Conservation (phyloP, 208 protist species). For the Naegleria gruberi region DNA sequence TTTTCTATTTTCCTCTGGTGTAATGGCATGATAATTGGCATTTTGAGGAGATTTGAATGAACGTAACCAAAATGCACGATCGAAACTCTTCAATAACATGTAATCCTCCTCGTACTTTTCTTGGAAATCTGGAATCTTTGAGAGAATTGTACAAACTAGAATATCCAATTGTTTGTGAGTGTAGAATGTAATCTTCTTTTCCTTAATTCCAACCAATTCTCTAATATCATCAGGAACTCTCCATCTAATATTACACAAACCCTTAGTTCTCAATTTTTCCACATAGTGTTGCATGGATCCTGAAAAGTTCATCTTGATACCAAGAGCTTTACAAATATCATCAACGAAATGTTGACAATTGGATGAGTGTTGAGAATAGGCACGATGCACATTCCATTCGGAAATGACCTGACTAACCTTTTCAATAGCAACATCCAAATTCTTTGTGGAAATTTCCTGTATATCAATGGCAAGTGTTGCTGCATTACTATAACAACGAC, state of each 20-base stretch:
- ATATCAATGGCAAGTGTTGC: background rate
- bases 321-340: background rate
- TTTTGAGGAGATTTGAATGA: background rate
- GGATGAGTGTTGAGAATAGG: background rate
- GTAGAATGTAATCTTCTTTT: background rate
- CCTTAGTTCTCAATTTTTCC: background rate
- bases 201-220: background rate
- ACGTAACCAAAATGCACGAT: constrained; percentile 4
- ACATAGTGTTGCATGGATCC: background rate
- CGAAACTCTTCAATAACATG: constrained; percentile 12
- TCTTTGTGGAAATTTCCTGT: background rate
- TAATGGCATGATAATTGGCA: background rate
- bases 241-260: background rate
- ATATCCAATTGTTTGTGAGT: background rate
- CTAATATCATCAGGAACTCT: background rate
- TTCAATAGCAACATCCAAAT: background rate
- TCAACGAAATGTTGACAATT: constrained; percentile 23
- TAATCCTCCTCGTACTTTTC: background rate
- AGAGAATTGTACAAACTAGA: background rate
- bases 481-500: background rate
- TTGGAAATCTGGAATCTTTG: background rate
- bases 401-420: background rate
- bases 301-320: too few species aligned
- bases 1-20: background rate
- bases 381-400: background rate